Evolutionary conservation across 768 basidiomycete genomes (phyloP).

Genomic region (Saitozyma sp.): DNA sequence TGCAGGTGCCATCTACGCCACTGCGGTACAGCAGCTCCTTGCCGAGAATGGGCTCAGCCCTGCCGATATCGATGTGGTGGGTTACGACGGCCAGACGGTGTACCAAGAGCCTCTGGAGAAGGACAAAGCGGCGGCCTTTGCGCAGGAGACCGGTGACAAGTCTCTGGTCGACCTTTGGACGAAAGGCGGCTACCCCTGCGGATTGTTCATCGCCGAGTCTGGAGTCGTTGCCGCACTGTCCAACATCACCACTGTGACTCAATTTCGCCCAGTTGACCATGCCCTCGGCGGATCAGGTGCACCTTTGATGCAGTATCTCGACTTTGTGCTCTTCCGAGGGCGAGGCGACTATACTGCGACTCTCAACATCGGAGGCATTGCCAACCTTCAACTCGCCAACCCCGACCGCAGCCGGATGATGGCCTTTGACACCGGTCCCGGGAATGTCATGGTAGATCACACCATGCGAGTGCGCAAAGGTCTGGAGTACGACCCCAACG

Average conservation of each 20-base stretch:
- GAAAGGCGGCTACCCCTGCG: background rate
- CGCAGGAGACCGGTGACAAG: background rate
- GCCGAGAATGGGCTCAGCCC: background rate
- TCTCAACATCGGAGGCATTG: constrained; percentile 39
- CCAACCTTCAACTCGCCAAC: constrained; percentile 37
- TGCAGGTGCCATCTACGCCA: background rate
- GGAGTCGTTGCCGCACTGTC: constrained; percentile 4
- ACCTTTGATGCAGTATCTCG: constrained; percentile 35
- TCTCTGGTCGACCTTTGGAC: background rate
- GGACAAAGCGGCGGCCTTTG: background rate
- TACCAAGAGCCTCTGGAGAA: background rate
- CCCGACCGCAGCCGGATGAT: constrained; percentile 15
- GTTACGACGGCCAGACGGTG: background rate
- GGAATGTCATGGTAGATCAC: constrained; percentile 41
- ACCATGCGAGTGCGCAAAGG: constrained; percentile 24
- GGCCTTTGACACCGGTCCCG: constrained; percentile 40
- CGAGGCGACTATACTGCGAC: constrained; percentile 30
- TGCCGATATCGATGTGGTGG: background rate
- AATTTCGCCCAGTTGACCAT: constrained; percentile 36
- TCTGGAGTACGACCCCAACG: constrained; percentile 35
- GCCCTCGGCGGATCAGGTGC: constrained; percentile 26
- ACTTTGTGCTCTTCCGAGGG: constrained; percentile 32
- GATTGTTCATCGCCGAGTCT: background rate
- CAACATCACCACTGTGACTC: constrained; percentile 29
- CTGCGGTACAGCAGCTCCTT: background rate